Base-by-base conservation (phyloP, 768 basidiomycete species). In the Thelephora aurantiotincta region DNA sequence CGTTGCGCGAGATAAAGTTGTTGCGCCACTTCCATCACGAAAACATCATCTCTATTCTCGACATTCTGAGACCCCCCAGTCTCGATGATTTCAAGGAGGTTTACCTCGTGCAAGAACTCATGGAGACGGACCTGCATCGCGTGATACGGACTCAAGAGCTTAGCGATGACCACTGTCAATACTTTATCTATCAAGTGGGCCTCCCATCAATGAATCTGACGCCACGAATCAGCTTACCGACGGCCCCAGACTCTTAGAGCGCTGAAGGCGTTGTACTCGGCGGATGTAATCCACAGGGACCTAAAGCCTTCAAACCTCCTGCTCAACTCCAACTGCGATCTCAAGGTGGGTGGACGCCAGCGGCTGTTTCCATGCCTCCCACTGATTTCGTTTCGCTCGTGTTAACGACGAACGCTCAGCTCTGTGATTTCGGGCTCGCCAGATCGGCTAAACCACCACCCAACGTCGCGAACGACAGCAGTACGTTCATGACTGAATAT, bases 61-160 rank as follows among this genome's bases (percentile, higher is more conserved):
- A 98, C 61, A 93, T 98, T 58, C 75, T 94, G 55, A 77, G 78
- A 47, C 93, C 96, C 0, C 67, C 77, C 11, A 58, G 48, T 52
- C 66, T 92, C 52, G 75, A 85, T 43, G 67, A 72, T 18, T 96
- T 98, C 68, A 84, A 72, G 49, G 94, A 97, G 61, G 93, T 94
- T 16, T 80, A 80, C 55, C 71, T 76, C 47, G 74, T 77, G 6
- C 74, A 74, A 63, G 86, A 89, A 61, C 69, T 89, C 53, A 78
- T 94, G 80, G 94, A 96, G 65, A 94, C 90, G 0, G 94, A 98
- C 67, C 68, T 98, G 54, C 92, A 98, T 61, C 81, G 94, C 47
- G 96, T 99, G 43, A 97, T 99, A 56, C 74, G 89, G 20, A 94
- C 96, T 0, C 94, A 98, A 64, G 78, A 86, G 50, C 71, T 99